Base-by-base conservation (phyloP, 805 yeast species). In the Ogataea allantospora region DNA sequence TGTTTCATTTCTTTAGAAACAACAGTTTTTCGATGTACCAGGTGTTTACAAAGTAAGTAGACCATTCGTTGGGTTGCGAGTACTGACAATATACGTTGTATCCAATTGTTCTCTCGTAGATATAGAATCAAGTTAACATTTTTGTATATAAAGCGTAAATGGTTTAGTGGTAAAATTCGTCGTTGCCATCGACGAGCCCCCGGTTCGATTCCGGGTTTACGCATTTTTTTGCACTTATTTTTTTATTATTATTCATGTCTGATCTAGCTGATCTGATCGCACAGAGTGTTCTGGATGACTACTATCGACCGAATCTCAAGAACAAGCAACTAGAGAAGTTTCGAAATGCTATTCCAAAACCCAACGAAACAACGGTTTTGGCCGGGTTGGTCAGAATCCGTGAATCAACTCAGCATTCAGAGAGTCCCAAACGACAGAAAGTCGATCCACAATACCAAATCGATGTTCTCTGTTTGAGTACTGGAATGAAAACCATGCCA, bases 401-500 rank as follows among this genome's bases (percentile, higher is more conserved):
- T 7, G 23, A 21, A n/a, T 4, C 8, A 21, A n/a, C 8, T 9
- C 23, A 21, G n/a, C 9, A 4, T 4, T 21, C 8, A n/a, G 7
- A 20, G 7, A 21, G 19, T 5, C 7, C 6, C 5, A 46, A 44
- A 23, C 30, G 43, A 21, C 35, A 37, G 23, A 21, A 21, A 21
- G n/a, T 21, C 11, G n/a, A 21, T 9, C 11, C 23, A 21, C 8
- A 21, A 7, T 21, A 21, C 7, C 44, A 48, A 4, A 22, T 68
- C 1, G 42, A 55, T 5, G 64, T 75, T 1, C 50, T 86, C 2
- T 58, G 78, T 0, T 29, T 86, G 4, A 71, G 88, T 0, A 87
- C 97, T 0, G 99, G 99, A 0, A 84, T 88, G 33, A 93, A 93
- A 55, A 74, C 87, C 0, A 51, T 74, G 13, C 89, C 97, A 1